Evolutionary conservation across 1,139 yeast species (phyloP), one percentile per base, ranked within the genome.

Genomic region (Sugiyamaella neomexicana): DNA sequence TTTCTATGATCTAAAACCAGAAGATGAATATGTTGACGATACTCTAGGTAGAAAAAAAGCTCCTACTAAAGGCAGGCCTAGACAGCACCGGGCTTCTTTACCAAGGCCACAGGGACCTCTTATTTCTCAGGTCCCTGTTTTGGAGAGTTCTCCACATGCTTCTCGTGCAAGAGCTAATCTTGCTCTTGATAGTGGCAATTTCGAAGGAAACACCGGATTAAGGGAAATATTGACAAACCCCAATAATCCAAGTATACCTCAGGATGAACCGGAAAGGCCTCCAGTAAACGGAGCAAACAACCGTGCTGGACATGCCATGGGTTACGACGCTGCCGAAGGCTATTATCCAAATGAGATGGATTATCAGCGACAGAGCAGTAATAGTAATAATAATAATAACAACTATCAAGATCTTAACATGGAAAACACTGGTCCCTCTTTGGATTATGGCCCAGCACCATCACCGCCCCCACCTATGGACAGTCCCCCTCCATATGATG

Each of bases 21-120:
- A 45, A 23, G 55, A 54, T 12, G 27, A 32, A 2, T 40, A 46
- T 13, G 25, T 45, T 43, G 17, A 46, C 7, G 50, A 43, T 17
- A 41, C 40, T 32, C 17, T 20, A 41, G 10, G 25, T 7, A n/a
- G n/a, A n/a, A 29, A 34, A 31, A 25, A 34, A 9, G 15, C 52
- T 15, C 20, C 23, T 20, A 31, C 9, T 10, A n/a, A 13, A 6
- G 40, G 38, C 17, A 7, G 16, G 5, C 16, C 16, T 13, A 13
- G 16, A 13, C 38, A 34, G 13, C 15, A 34, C 16, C 12, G 38
- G 13, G 38, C 8, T 12, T 6, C 16, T 34, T 7, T 39, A 5
- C 29, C 9, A 16, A 9, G 29, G 27, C 43, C 43, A 7, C 43
- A 39, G 27, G 15, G 43, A n/a, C 16, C 16, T n/a, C 38, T 29